Evolutionary conservation across 805 yeast genomes (phyloP).

Genomic region (Nakazawaea holstii): DNA sequence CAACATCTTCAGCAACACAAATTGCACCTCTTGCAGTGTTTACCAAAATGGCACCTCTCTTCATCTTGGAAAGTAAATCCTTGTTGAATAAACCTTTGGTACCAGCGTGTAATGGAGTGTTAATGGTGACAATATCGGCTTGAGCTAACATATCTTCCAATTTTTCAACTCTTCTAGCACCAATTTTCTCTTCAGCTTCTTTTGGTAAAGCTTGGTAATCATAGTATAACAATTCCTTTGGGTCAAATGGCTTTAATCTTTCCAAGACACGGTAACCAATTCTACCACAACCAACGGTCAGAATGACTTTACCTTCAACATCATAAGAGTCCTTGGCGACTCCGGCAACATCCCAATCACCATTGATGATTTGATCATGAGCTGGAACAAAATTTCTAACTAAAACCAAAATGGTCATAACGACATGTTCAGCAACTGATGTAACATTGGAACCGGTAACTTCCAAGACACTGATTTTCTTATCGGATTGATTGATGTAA

Average conservation of each 20-base stretch:
- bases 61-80: slow-evolving; percentile 60
- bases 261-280: slow-evolving; percentile 74
- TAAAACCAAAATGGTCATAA: slow-evolving; percentile 65
- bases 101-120: slow-evolving; percentile 71
- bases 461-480: slow-evolving; percentile 63
- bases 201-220: slow-evolving; percentile 67
- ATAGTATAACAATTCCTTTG: slow-evolving; percentile 66
- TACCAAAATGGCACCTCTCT: slow-evolving; percentile 67
- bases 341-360: slow-evolving; percentile 74
- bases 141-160: slow-evolving; percentile 61
- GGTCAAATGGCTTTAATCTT: slow-evolving; percentile 67
- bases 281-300: slow-evolving; percentile 81
- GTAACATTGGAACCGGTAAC: slow-evolving; percentile 80
- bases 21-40: slow-evolving; percentile 85
- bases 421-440: slow-evolving; percentile 77
- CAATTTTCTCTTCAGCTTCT: slow-evolving; percentile 52
- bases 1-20: slow-evolving; percentile 66
- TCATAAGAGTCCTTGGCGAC: slow-evolving; percentile 71
- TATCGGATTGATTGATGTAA: slow-evolving; percentile 54
- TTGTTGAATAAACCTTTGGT: slow-evolving; percentile 65
- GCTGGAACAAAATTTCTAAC: slow-evolving; percentile 79
- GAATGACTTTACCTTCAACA: slow-evolving; percentile 67
- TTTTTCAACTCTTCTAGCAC: slow-evolving; percentile 52
- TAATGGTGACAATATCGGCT: slow-evolving; percentile 71
- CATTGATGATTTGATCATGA: slow-evolving; percentile 57